phyloP scores from a whole-genome alignment of 2,329 filamentous ascomycete genomes.

The Dryadomyces sulphureus region DNA sequence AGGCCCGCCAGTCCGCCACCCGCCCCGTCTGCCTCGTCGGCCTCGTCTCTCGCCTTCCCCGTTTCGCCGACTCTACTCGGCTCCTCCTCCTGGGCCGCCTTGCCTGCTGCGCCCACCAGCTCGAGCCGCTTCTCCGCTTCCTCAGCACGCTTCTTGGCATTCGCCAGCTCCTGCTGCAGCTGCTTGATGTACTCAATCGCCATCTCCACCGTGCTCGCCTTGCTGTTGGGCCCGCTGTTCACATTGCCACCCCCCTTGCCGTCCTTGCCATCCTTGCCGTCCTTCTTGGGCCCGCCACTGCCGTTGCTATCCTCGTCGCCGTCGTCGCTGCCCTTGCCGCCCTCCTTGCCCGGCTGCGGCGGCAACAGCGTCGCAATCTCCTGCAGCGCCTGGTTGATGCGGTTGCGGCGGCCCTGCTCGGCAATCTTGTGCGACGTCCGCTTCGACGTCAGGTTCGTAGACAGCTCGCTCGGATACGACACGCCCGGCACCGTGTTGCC shows the following conservation, averaged over 20 bases:
- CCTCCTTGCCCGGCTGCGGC: constrained; percentile 13
- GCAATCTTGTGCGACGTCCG: constrained; percentile 96
- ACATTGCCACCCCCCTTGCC: constrained; percentile 26
- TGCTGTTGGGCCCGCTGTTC: constrained; percentile 53
- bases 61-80: not conserved
- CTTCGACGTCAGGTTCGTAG: constrained; percentile 89
- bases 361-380: constrained; percentile 86
- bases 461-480: constrained; percentile 78
- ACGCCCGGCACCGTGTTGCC: constrained; percentile 83
- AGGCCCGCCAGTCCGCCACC: too few relatives aligned
- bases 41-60: not conserved
- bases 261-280: constrained; percentile 47
- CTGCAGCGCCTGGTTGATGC: constrained; percentile 86
- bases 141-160: constrained; percentile 47
- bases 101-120: not conserved
- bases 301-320: constrained; percentile 12
- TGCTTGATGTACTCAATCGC: constrained; percentile 91
- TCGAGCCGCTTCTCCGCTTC: constrained; percentile 48
- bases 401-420: constrained; percentile 86
- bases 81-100: not conserved
- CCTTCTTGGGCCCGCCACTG: constrained; percentile 24
- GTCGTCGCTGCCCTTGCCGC: constrained; percentile 12
- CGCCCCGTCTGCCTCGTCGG: too few relatives aligned
- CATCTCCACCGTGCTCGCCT: constrained; percentile 93
- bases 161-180: constrained; percentile 57